Conservation (phyloP, 345 rosid genomes). For the Raphanus raphanistrum region DNA sequence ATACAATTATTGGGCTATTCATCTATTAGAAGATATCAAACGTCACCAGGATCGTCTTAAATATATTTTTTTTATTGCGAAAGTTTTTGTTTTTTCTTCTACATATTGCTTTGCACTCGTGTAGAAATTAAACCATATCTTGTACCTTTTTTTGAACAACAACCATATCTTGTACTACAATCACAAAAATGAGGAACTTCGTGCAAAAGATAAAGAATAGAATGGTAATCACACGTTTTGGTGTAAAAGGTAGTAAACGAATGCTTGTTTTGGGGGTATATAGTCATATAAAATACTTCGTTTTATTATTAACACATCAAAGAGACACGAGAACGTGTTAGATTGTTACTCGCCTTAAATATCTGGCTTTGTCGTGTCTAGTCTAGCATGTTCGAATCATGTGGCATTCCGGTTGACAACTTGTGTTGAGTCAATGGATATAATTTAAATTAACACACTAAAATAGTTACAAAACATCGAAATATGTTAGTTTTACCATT, state of each 20-base stretch:
- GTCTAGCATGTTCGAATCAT: not conserved
- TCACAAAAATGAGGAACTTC: not conserved
- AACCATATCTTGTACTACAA: not conserved
- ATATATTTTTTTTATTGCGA: not conserved
- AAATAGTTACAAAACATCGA: not conserved
- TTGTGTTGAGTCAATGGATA: not conserved
- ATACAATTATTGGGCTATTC: not conserved
- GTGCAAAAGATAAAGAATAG: not conserved
- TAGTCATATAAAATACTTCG: not conserved
- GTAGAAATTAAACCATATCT: not conserved
- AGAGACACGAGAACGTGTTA: not conserved
- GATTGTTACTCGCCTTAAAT: not conserved
- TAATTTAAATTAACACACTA: not conserved
- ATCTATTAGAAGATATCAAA: not conserved
- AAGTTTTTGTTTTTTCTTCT: not conserved
- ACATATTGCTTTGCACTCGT: not conserved
- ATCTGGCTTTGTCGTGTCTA: not conserved
- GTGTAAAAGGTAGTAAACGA: not conserved
- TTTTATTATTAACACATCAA: not conserved
- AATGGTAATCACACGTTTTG: not conserved
- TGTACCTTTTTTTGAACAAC: not conserved
- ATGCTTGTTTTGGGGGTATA: not conserved
- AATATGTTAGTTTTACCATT: not conserved
- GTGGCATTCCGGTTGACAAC: slow-evolving; percentile 9
- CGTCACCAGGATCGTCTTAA: not conserved